phyloP scores from a whole-genome alignment of 129 eudicot species.

The Daucus carota region DH1_v3.0 NC_030387.2:24569501-24570000 shows the following conservation, averaged over 20 bases:
- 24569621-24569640: background rate
- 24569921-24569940: background rate
- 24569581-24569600: too few species aligned
- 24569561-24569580: too few species aligned
- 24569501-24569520: background rate
- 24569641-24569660: background rate
- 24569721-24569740: background rate
- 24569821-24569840: background rate
- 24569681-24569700: too few species aligned
- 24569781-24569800: background rate
- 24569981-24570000: constrained; percentile 49
- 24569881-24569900: background rate
- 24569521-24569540: background rate
- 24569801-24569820: background rate
- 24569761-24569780: background rate
- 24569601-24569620: background rate
- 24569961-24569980: background rate
- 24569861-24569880: background rate
- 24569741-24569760: background rate
- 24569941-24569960: background rate
- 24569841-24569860: background rate
- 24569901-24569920: background rate
- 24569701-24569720: background rate
- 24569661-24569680: background rate
- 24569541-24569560: background rate